Evolutionary conservation across 83 land plant species (phyloP).

Genomic region (Picea mariana): DNA sequence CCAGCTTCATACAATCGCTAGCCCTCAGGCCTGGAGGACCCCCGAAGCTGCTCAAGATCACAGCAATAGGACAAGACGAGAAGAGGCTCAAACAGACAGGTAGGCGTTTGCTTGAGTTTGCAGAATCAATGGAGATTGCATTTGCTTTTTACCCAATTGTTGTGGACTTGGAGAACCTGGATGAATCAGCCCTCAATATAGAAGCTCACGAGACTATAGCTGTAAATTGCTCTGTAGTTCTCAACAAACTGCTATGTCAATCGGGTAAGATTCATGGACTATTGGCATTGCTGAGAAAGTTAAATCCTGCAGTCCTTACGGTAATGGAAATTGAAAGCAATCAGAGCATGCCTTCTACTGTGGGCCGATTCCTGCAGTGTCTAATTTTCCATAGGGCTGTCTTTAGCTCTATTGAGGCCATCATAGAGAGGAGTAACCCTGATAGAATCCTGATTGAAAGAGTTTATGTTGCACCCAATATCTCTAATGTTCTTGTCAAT

Average conservation of each 20-base stretch:
- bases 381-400: slow-evolving; percentile 19
- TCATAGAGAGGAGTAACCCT: slow-evolving; percentile 6
- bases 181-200: background rate
- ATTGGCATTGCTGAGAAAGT: slow-evolving; percentile 15
- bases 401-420: slow-evolving; percentile 18
- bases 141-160: slow-evolving; percentile 15
- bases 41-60: slow-evolving; percentile 15
- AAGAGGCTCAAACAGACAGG: slow-evolving; percentile 16
- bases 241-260: slow-evolving; percentile 11
- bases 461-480: slow-evolving; percentile 12
- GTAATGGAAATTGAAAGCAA: slow-evolving; percentile 20
- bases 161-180: slow-evolving; percentile 14
- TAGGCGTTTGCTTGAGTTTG: slow-evolving; percentile 13
- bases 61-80: slow-evolving; percentile 12
- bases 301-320: slow-evolving; percentile 9
- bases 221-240: slow-evolving; percentile 17
- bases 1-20: slow-evolving; percentile 19
- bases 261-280: slow-evolving; percentile 10
- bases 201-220: slow-evolving; percentile 17
- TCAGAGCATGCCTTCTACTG: slow-evolving; percentile 14
- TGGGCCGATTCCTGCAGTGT: slow-evolving; percentile 17
- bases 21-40: slow-evolving; percentile 18
- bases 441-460: slow-evolving; percentile 17
- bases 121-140: background rate
- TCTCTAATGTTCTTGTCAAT: slow-evolving; percentile 10